These are phyloP conservation scores for Anthostomella pinea DNA, from an alignment of 2,329 filamentous ascomycete species.

Conservation along the genomic window DNA sequence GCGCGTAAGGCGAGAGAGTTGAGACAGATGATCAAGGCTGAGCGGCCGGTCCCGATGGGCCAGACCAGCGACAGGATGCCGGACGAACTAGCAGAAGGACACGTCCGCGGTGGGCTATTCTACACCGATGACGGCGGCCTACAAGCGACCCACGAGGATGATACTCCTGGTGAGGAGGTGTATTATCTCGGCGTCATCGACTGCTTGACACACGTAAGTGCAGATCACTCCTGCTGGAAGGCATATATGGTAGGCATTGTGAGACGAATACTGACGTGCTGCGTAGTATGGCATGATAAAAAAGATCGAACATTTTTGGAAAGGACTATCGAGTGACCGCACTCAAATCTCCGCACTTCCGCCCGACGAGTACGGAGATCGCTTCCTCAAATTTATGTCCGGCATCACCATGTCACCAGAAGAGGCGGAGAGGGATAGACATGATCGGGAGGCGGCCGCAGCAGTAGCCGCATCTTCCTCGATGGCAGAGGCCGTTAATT, in stretches of 20 bases:
- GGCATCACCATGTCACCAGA: conserved; percentile 88
- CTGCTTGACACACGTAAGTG: conserved; percentile 89
- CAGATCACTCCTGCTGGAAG: not conserved
- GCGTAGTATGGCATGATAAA: conserved; percentile 86
- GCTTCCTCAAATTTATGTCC: conserved; percentile 89
- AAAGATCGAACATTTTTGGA: conserved; percentile 95
- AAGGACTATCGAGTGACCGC: conserved; percentile 80
- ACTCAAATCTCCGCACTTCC: conserved; percentile 90
- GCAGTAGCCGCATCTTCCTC: conserved; percentile 34
- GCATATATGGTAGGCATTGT: not conserved
- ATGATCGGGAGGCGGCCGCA: conserved; percentile 54
- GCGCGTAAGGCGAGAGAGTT: conserved; percentile 87
- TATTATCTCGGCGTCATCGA: conserved; percentile 99
- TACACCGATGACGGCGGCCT: conserved; percentile 98
- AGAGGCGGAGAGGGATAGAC: conserved; percentile 68
- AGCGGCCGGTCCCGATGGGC: conserved; percentile 90
- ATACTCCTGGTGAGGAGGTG: conserved; percentile 80
- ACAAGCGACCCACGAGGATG: conserved; percentile 87
- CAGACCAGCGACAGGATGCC: conserved; percentile 83
- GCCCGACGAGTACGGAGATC: conserved; percentile 85
- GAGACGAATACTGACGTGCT: conserved; percentile 15
- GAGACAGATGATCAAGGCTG: conserved; percentile 85
- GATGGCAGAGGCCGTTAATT: no score
- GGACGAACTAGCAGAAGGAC: conserved; percentile 75
- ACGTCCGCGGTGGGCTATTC: conserved; percentile 67